Evolutionary conservation across 2,329 filamentous ascomycete species (phyloP), one percentile per base, ranked within the genome.

Genomic region (Trichoderma guizhouense): DNA sequence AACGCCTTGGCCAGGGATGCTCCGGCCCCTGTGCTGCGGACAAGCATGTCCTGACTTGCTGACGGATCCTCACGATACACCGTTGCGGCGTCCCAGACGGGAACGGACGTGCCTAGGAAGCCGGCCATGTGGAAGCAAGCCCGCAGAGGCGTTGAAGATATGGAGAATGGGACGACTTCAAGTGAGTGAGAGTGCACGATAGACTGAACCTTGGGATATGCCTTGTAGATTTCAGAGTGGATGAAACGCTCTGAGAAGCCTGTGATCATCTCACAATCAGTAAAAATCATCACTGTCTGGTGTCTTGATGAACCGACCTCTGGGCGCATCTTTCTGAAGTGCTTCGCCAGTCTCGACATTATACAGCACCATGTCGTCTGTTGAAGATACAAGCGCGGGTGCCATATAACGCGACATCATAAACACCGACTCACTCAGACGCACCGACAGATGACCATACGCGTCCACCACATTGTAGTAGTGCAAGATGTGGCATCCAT

Each of bases 401-500:
- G 66, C 66, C 53, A 69, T 69, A 7, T 69, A 69, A n/a, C 66
- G 55, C 14, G 66, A 60, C 66, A 69, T 69, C 66, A 69, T 69
- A 36, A 69, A 69, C 26, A 69, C 66, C 14, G 66, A 61, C 55
- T 60, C 53, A 11, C 55, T 69, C n/a, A 69, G 28, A 7, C 66
- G 66, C 18, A 69, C 55, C 4, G 66, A 69, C 8, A 69, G n/a
- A 15, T 69, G 66, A 4, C 66, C 66, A 12, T 60, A 69, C 7
- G 66, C 66, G 55, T 69, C 66, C 34, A 69, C 66, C 18, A 69
- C 18, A 21, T 61, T 51, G 66, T 69, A 57, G n/a, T 51, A 60
- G 28, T 69, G 66, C 26, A 69, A 28, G 55, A 69, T 69, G 34
- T 69, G 66, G 12, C 66, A 69, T 61, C 66, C 66, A n/a, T 69